Evolutionary conservation across 805 yeast genomes (phyloP), one percentile per base, ranked within the genome.

Genomic region (Ogataea pini): DNA sequence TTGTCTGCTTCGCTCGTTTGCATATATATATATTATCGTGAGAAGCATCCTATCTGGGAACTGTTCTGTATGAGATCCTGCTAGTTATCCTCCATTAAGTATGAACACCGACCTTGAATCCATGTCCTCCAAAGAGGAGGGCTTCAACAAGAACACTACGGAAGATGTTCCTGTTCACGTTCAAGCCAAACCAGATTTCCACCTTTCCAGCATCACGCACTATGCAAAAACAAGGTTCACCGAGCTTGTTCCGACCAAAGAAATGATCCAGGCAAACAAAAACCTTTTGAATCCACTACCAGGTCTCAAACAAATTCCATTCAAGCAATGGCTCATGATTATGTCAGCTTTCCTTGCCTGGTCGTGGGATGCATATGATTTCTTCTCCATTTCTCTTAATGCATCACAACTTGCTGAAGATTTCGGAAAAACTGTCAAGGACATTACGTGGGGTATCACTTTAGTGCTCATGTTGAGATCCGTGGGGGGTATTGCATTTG

Each of bases 291-390:
- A 87, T 62, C 95, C 95, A 2, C 63, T 87, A 51, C 81, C 82
- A 1, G 79, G 80, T 22, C 69, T 85, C 20, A 63, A 64, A 9
- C 63, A 64, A 53, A 71, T 86, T 59, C 72, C 71, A 31, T 63
- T 72, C 47, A 71, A 64, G 50, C 85, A 83, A 58, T 82, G 87
- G 86, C 66, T 73, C 38, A 78, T 73, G 64, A 79, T 80, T 57
- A 32, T 66, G 16, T 65, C 78, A 37, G 86, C 84, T 0, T 79
- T 79, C 54, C 57, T 67, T 45, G 80, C 79, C 17, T 82, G 87
- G 87, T 72, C 84, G 2, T 78, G 82, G 78, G 87, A 81, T 66
- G 82, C 86, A 3, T 74, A 81, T 59, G 87, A 82, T 64, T 82
- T 78, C 60, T 82, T 83, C 55, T 70, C 79, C 9, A 80, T 79